Conservation (phyloP, 2,329 filamentous ascomycete species). For the Colletotrichum theobromicola region DNA sequence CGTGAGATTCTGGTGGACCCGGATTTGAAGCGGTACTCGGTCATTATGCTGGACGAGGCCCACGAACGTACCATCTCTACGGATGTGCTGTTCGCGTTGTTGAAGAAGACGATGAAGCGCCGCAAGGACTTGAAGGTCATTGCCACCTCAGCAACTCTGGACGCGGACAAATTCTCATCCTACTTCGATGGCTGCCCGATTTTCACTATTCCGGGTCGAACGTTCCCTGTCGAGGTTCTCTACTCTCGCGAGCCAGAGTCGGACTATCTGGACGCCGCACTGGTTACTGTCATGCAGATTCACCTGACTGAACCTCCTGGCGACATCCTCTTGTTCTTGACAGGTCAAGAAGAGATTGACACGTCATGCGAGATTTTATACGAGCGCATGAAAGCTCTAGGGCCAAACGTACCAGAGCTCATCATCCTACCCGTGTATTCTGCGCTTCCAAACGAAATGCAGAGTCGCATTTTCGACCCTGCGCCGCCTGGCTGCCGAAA, state of each 20-base stretch:
- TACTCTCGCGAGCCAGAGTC: conserved; percentile 95
- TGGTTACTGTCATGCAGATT: conserved; percentile 99
- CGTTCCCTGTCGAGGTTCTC: conserved; percentile 94
- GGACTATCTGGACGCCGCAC: conserved; percentile 90
- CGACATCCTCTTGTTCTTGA: conserved; percentile 96
- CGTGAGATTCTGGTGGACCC: conserved; percentile 94
- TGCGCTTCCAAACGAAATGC: conserved; percentile 89
- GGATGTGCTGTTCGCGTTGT: conserved; percentile 89
- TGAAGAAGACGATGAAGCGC: conserved; percentile 91
- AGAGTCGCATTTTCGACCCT: conserved; percentile 93
- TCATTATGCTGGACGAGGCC: conserved; percentile 98
- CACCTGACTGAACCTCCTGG: conserved; percentile 90
- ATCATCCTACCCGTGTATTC: conserved; percentile 97
- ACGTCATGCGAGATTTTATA: conserved; percentile 90
- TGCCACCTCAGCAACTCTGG: conserved; percentile 93
- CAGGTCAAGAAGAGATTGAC: conserved; percentile 97
- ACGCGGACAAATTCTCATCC: conserved; percentile 95
- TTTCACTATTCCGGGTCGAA: conserved; percentile 93
- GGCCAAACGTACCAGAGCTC: conserved; percentile 87
- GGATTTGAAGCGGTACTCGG: conserved; percentile 86
- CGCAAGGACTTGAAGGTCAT: conserved; percentile 92
- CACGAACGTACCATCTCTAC: conserved; percentile 97
- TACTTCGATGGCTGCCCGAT: conserved; percentile 98
- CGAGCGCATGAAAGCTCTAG: conserved; percentile 95
- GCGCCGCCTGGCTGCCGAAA: conserved; percentile 86